Conservation (phyloP, 148 eudicot genomes). For the Heliamphora exappendiculata region DNA sequence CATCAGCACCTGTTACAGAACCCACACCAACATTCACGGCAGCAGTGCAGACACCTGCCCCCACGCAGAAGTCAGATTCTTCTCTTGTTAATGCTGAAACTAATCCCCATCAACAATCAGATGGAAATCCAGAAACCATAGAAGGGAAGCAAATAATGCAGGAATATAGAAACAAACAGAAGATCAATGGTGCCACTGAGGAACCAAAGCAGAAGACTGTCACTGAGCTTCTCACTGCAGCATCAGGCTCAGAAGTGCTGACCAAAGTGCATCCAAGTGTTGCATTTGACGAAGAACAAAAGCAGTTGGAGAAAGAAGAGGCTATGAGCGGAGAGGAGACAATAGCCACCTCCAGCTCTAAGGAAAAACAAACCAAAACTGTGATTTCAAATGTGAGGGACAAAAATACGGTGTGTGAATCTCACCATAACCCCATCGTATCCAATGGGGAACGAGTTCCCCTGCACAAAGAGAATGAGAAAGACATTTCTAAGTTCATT, state of each 20-base stretch:
- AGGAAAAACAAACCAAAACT: neutral
- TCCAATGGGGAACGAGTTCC: neutral
- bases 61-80: slow-evolving; percentile 6
- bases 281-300: slow-evolving; percentile 13
- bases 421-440: slow-evolving; percentile 2
- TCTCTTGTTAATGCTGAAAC: neutral
- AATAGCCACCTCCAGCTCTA: neutral
- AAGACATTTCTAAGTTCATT: slow-evolving; percentile 35
- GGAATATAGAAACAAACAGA: neutral
- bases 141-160: slow-evolving; percentile 10
- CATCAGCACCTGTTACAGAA: neutral
- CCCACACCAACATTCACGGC: neutral
- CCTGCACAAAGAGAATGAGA: slow-evolving; percentile 38
- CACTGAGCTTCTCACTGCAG: neutral
- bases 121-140: neutral
- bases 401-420: slow-evolving; percentile 9
- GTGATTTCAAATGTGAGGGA: neutral
- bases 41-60: neutral
- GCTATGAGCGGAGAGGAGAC: neutral
- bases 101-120: neutral
- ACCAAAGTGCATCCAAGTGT: neutral
- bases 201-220: neutral
- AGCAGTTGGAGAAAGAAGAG: slow-evolving; percentile 10
- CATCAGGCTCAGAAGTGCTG: neutral
- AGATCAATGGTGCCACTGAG: neutral